These are phyloP conservation scores for Penicillium sp. DNA, from an alignment of 2,329 filamentous ascomycete species.

Conservation along the genomic window DNA sequence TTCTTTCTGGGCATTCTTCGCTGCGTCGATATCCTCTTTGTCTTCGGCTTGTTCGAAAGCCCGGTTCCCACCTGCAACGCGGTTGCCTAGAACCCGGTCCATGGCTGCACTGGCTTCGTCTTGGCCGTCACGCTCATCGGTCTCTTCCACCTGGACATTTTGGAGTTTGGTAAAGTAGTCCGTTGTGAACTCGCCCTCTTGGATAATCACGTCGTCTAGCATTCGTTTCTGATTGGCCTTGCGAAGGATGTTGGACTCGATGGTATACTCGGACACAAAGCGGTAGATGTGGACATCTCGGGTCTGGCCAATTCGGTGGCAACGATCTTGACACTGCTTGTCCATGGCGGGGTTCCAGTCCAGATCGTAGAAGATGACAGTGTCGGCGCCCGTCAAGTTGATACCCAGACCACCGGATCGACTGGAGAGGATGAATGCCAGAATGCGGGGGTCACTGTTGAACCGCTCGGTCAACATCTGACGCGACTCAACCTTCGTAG, in stretches of 20 bases:
- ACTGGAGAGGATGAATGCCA: constrained; percentile 93
- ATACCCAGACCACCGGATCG: constrained; percentile 93
- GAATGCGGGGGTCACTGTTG: constrained; percentile 88
- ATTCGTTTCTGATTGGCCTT: constrained; percentile 98
- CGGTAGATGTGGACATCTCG: constrained; percentile 98
- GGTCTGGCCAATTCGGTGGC: constrained; percentile 95
- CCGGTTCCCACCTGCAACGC: constrained; percentile 64
- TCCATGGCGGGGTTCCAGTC: constrained; percentile 99
- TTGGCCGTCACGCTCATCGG: constrained; percentile 60
- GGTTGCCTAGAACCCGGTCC: constrained; percentile 77
- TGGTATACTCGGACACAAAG: constrained; percentile 88
- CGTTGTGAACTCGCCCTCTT: constrained; percentile 96
- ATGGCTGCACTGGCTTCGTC: constrained; percentile 79
- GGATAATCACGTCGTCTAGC: constrained; percentile 96
- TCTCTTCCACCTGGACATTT: constrained; percentile 67
- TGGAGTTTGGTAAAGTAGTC: constrained; percentile 85
- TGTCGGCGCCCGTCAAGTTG: constrained; percentile 94
- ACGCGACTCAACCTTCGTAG: constrained; percentile 91
- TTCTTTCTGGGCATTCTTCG: constrained; percentile 84
- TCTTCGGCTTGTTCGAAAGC: constrained; percentile 91
- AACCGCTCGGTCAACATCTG: constrained; percentile 96
- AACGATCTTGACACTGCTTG: constrained; percentile 97
- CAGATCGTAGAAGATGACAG: constrained; percentile 97
- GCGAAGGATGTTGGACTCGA: constrained; percentile 95
- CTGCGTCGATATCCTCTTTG: constrained; percentile 84